Evolutionary conservation across 2,329 filamentous ascomycete species (phyloP), one percentile per base, ranked within the genome.

Genomic region (Neoascochyta sp.): DNA sequence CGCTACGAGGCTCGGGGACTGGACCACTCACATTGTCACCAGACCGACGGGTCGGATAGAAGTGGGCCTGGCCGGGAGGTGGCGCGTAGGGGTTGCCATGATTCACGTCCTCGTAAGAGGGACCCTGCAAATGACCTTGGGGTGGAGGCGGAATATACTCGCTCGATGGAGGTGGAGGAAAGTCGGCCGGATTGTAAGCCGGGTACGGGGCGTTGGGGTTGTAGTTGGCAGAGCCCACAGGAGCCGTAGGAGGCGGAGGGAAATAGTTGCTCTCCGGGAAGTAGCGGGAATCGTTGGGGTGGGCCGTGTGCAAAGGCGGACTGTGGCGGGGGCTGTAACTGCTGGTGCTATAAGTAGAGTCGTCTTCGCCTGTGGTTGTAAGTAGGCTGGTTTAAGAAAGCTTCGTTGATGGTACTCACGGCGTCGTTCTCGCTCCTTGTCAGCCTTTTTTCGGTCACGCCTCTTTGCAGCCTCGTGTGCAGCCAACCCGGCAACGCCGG

Each of bases 391-490:
- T 43, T 35, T 12, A 17, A 2, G 3, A n/a, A n/a, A n/a, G n/a
- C n/a, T n/a, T n/a, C 27, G 37, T 9, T 37, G 32, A 22, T 30
- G 23, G 29, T 38, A 67, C 71, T 68, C 54, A 75, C 73, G 65
- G 47, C 65, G 66, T 42, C 66, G 59, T 29, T 73, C 71, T 37
- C 65, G 58, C 32, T 73, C 71, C 45, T 67, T 69, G 36, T 74
- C 71, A 18, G 67, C 66, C 49, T 71, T 72, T 60, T 73, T 77
- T 28, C 71, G 70, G 44, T 78, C 73, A 37, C 72, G 70, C 29
- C 68, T 63, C 61, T 76, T 74, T 14, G 70, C 67, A 45, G 73
- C 69, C 49, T 79, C 74, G 50, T 77, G 71, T 10, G 75, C 75
- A 24, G 73, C 74, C 41, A 75, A 62, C 14, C 73, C 76, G 28